Evolutionary conservation across 2,329 filamentous ascomycete genomes (phyloP).

Genomic region (Sporothrix variecibatus): DNA sequence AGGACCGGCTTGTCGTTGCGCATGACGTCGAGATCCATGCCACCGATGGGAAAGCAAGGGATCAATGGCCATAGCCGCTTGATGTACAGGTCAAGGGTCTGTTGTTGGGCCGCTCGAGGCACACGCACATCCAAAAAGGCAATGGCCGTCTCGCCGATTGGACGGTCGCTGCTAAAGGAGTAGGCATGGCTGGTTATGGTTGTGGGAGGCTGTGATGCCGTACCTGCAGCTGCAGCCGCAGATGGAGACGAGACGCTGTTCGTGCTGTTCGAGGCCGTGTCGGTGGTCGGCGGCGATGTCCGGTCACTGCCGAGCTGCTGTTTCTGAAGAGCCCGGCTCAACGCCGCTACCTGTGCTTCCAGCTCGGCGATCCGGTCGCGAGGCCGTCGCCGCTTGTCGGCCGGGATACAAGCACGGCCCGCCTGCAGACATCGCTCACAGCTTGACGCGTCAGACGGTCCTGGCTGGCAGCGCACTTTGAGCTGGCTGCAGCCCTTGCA

Average conservation of each 20-base stretch:
- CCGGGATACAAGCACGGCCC: slow-evolving; percentile 15
- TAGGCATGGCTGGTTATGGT: not conserved
- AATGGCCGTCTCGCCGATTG: slow-evolving; percentile 3
- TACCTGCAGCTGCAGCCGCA: not conserved
- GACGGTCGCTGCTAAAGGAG: not conserved
- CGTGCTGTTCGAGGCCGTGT: not conserved
- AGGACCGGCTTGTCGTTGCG: slow-evolving; percentile 11
- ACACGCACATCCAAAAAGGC: slow-evolving; percentile 18
- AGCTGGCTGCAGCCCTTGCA: slow-evolving; percentile 23
- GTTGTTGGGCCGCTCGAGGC: not conserved
- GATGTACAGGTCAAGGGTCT: slow-evolving; percentile 1
- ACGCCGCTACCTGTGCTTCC: slow-evolving; percentile 18
- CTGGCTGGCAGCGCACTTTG: slow-evolving; percentile 22
- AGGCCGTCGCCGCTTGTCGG: slow-evolving; percentile 19
- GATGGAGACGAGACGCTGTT: not conserved
- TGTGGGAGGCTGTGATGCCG: not conserved
- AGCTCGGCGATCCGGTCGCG: slow-evolving; percentile 24
- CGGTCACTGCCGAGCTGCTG: not conserved
- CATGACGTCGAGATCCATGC: not conserved
- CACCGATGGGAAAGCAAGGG: not conserved
- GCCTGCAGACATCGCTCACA: slow-evolving; percentile 19
- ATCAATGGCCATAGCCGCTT: not conserved
- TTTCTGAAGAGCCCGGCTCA: slow-evolving; percentile 11
- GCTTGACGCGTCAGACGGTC: not conserved
- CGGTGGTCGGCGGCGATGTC: not conserved